Percentiles rank a stretch among this genome's conserved stretches.
phyloP scores from a whole-genome alignment of 2,329 filamentous ascomycete genomes.

The Cladorrhinum sp. region DNA sequence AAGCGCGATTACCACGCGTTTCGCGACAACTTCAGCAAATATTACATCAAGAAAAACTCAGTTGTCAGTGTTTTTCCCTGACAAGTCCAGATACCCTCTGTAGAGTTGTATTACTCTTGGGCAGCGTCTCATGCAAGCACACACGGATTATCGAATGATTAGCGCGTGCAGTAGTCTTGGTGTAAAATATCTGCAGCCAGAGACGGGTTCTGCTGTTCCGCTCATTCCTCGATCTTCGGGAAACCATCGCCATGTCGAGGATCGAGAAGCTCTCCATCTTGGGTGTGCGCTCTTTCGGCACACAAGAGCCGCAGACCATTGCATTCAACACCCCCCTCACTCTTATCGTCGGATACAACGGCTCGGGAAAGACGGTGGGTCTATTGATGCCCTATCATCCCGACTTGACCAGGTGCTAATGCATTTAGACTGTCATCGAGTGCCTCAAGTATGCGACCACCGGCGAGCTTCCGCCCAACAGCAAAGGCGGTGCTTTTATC shows the following conservation, averaged over 20 bases:
- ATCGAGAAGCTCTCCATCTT: conserved; percentile 87
- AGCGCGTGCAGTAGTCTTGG: neutral
- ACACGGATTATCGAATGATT: conserved; percentile 4
- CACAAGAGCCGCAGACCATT: conserved; percentile 70
- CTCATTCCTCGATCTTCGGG: conserved; percentile 2
- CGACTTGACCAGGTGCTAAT: conserved; percentile 30
- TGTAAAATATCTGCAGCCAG: neutral
- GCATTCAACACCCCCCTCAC: conserved; percentile 84
- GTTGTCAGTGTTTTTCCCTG: neutral
- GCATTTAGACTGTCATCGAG: conserved; percentile 77
- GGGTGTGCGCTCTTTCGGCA: conserved; percentile 83
- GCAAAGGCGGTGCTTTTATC: conserved; percentile 85
- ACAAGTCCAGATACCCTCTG: neutral
- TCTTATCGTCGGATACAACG: conserved; percentile 94
- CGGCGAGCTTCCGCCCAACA: conserved; percentile 88
- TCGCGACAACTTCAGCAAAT: neutral
- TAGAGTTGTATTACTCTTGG: neutral
- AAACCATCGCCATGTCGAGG: conserved; percentile 57
- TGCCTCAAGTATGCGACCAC: conserved; percentile 98
- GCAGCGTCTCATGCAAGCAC: neutral
- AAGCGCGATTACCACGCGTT: neutral
- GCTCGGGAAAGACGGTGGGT: conserved; percentile 79
- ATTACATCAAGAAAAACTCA: neutral
- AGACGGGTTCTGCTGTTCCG: neutral
- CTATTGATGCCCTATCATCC: conserved; percentile 35